Conservation (phyloP, 768 basidiomycete genomes). For the Termitomyces sp. region DNA sequence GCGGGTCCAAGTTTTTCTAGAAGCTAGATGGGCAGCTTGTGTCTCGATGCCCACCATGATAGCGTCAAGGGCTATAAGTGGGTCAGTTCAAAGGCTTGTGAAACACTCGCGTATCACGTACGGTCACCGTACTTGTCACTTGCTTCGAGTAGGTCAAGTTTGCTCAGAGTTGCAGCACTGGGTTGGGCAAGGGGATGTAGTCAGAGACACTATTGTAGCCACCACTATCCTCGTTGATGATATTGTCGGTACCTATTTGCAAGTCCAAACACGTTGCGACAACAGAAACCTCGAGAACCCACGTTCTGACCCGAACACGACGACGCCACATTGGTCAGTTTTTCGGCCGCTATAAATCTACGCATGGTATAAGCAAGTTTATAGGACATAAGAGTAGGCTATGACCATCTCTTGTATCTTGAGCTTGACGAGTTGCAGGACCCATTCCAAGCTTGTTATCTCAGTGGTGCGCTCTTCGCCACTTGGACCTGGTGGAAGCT, state of each 20-base stretch:
- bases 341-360: constrained; percentile 91
- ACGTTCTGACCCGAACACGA: constrained; percentile 83
- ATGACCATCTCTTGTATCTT: constrained; percentile 88
- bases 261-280: neutral
- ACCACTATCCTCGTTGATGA: constrained; percentile 51
- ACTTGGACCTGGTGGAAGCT: constrained; percentile 45
- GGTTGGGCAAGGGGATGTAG: constrained; percentile 64
- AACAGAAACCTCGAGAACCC: neutral
- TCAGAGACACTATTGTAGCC: constrained; percentile 75
- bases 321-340: constrained; percentile 91
- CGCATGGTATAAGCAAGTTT: neutral
- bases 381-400: neutral
- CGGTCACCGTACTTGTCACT: constrained; percentile 60
- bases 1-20: constrained; percentile 80
- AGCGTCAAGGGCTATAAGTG: constrained; percentile 67
- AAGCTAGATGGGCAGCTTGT: constrained; percentile 58
- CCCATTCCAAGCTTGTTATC: constrained; percentile 77
- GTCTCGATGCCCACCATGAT: constrained; percentile 84
- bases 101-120: constrained; percentile 31
- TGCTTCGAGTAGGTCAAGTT: constrained; percentile 54
- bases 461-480: constrained; percentile 47
- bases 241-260: constrained; percentile 56
- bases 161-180: constrained; percentile 58
- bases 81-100: neutral
- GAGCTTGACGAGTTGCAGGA: constrained; percentile 81